Evolutionary conservation across 306 rosid species (phyloP), one percentile per base, ranked within the genome.

Genomic region (Ceratonia siliqua): DNA sequence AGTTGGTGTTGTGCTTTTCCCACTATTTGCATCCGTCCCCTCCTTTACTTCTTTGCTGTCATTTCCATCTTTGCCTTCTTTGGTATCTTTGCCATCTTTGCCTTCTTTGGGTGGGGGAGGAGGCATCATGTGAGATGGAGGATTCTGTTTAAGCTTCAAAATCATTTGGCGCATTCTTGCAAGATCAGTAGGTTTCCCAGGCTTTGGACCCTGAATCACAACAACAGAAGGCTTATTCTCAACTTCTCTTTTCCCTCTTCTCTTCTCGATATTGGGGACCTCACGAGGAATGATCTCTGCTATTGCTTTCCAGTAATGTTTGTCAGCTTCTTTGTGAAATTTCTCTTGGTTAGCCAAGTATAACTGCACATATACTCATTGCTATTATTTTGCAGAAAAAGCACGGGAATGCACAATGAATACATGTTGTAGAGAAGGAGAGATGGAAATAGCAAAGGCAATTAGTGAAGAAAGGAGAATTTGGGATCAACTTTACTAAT

Each of bases 301-400:
- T 79, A 91, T 94, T 67, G 98, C 92, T 84, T 91, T 94, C 98
- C 97, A 91, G 82, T 79, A 91, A 84, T 94, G 92, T 59, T 87
- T 74, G 88, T 90, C 84, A 72, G 95, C 96, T 90, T 94, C 98
- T 85, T 90, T 91, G 93, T 94, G 97, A 82, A 94, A 94, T 64
- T 83, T 91, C 75, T 94, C 97, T 89, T 94, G 98, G 79, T 85
- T 90, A 14, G 75, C 84, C 78, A 86, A 77, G 85, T 83, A 74
- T 63, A 88, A 58, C 98, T 91, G 85, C 81, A 74, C 32, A 70
- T 7, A 50, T 35, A 62, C 30, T 74, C 57, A 65, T 59, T 79
- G 43, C 36, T 57, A 57, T 75, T 58, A 45, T 15, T 30, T 68
- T 84, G 32, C 48, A 52, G 46, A 74, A n/a, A 25, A 79, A 75